Evolutionary conservation across 179 eudicot genomes (phyloP).

Genomic region (Silene noctiflora): DNA sequence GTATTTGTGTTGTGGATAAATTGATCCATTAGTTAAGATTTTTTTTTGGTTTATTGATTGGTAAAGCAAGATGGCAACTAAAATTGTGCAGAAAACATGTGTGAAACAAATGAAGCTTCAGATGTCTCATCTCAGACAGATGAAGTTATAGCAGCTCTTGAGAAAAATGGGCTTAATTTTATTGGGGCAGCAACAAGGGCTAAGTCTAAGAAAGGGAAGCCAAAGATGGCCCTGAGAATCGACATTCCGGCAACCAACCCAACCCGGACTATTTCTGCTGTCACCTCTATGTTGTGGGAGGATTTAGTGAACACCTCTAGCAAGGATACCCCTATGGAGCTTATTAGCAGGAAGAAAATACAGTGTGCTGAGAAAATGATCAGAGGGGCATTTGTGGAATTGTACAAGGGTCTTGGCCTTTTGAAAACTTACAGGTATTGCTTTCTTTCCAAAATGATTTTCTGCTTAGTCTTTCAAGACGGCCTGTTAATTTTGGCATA

Average conservation of each 20-base stretch:
- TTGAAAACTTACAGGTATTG: slow-evolving; percentile 71
- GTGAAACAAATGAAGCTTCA: slow-evolving; percentile 36
- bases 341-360: slow-evolving; percentile 61
- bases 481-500: not conserved
- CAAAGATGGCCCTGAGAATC: slow-evolving; percentile 56
- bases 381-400: slow-evolving; percentile 84
- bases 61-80: slow-evolving; percentile 15
- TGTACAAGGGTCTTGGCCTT: slow-evolving; percentile 75
- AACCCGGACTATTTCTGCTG: slow-evolving; percentile 56
- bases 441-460: too few species aligned
- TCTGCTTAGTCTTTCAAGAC: too few species aligned
- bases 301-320: slow-evolving; percentile 65
- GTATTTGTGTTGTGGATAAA: too few species aligned
- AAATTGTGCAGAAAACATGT: slow-evolving; percentile 29
- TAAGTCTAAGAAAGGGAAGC: slow-evolving; percentile 66
- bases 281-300: slow-evolving; percentile 80
- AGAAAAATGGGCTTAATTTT: slow-evolving; percentile 62
- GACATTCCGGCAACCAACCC: slow-evolving; percentile 65
- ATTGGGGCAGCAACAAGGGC: slow-evolving; percentile 44
- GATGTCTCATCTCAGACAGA: slow-evolving; percentile 47
- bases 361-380: slow-evolving; percentile 86
- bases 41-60: not conserved
- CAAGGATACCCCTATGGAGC: slow-evolving; percentile 51
- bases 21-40: too few species aligned
- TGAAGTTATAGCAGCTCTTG: slow-evolving; percentile 62